Percentiles rank a stretch among this genome's conserved stretches.
Evolutionary conservation across 2,329 filamentous ascomycete species (phyloP).

Genomic region (Falciphora oryzae): DNA sequence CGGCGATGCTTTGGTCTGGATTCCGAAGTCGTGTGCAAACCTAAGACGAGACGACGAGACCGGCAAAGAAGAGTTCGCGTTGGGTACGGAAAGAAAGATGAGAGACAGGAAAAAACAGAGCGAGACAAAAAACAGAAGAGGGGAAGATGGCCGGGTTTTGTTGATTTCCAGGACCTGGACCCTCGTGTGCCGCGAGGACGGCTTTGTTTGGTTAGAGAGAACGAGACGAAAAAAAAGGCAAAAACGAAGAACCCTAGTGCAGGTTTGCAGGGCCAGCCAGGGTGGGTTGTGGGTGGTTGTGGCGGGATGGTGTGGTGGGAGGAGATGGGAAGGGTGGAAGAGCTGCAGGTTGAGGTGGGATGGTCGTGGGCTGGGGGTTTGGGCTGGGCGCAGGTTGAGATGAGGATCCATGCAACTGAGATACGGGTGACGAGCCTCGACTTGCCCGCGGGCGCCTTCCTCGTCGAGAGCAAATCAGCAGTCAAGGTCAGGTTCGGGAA

Average conservation of each 20-base stretch:
- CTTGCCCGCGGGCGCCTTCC: background rate
- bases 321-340: background rate
- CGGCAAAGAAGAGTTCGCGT: background rate
- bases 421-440: conserved; percentile 1
- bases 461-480: background rate
- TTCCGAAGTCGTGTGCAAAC: background rate
- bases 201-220: background rate
- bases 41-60: background rate
- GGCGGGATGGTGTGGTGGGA: conserved; percentile 1
- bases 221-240: background rate
- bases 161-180: background rate
- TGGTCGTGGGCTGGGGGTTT: background rate
- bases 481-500: background rate
- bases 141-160: background rate
- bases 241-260: background rate
- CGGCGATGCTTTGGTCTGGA: background rate
- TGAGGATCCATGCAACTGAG: background rate
- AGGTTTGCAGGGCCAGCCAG: background rate
- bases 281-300: background rate
- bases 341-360: background rate
- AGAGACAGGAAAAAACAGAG: background rate
- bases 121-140: background rate
- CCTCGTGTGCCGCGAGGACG: background rate
- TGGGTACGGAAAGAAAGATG: conserved; percentile 1
- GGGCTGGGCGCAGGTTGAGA: no score